These are phyloP conservation scores for Aspergillus sp. DNA, from an alignment of 2,329 filamentous ascomycete species.

Conservation along the genomic window DNA sequence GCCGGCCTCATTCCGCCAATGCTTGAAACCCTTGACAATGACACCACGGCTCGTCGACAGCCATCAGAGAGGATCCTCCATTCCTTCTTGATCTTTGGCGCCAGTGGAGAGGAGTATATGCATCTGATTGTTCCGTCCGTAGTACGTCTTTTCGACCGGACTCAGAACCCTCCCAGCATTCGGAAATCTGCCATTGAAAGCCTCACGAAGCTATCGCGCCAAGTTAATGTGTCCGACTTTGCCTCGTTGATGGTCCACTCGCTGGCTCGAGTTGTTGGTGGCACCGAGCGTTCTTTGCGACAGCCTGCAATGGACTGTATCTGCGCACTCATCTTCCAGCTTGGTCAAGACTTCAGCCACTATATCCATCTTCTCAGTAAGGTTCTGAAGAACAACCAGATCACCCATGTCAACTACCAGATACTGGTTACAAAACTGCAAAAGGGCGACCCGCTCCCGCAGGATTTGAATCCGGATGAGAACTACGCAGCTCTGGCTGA, in stretches of 20 bases:
- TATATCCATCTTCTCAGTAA: constrained; percentile 94
- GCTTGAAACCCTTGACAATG: constrained; percentile 87
- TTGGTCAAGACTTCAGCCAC: constrained; percentile 90
- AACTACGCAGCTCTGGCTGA: constrained; percentile 71
- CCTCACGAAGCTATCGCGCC: constrained; percentile 84
- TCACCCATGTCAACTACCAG: constrained; percentile 86
- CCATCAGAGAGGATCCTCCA: constrained; percentile 88
- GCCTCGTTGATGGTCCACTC: constrained; percentile 95
- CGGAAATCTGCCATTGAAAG: constrained; percentile 89
- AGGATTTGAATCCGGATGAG: constrained; percentile 83
- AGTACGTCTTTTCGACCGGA: constrained; percentile 87
- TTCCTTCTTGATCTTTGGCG: constrained; percentile 90
- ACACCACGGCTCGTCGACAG: constrained; percentile 65
- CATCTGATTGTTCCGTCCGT: constrained; percentile 95
- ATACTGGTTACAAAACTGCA: constrained; percentile 87
- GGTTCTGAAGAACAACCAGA: constrained; percentile 67
- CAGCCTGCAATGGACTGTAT: constrained; percentile 85
- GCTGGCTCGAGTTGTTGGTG: constrained; percentile 71
- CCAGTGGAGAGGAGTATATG: constrained; percentile 97
- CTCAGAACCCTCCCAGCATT: constrained; percentile 69
- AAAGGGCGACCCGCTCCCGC: constrained; percentile 89
- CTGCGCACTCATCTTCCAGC: constrained; percentile 89
- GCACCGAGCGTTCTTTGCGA: constrained; percentile 65
- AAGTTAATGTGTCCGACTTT: constrained; percentile 96
- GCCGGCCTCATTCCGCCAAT: constrained; percentile 84